These are phyloP conservation scores for Rhynchospora breviuscula DNA, from an alignment of 176 grass and related monocot species.

Conservation along the genomic window DNA sequence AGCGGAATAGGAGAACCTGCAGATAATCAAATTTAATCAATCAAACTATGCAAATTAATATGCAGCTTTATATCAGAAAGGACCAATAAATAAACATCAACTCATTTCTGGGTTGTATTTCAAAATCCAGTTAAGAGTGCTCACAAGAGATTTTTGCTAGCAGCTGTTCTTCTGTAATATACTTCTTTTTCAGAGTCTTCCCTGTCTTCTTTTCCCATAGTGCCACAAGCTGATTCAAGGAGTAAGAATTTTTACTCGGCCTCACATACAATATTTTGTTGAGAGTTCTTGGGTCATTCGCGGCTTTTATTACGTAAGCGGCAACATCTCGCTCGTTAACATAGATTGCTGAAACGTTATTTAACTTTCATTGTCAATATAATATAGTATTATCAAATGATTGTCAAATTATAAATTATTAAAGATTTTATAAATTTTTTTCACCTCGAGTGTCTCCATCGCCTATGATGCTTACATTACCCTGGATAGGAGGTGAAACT, in stretches of 20 bases:
- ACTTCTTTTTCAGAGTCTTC: constrained; percentile 38
- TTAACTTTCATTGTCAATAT: background rate
- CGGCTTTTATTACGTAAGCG: constrained; percentile 51
- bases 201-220: constrained; percentile 57
- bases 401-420: background rate
- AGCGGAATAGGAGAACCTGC: background rate
- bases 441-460: background rate
- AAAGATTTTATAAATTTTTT: background rate
- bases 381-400: background rate
- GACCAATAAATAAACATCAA: background rate
- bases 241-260: constrained; percentile 39
- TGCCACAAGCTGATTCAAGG: constrained; percentile 53
- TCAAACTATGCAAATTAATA: background rate
- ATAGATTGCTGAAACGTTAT: constrained; percentile 29
- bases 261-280: constrained; percentile 55
- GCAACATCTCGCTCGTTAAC: constrained; percentile 36
- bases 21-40: background rate
- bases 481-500: background rate
- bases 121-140: background rate
- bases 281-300: constrained; percentile 49
- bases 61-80: background rate
- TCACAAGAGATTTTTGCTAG: constrained; percentile 45
- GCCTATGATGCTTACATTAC: background rate
- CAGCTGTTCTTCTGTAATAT: constrained; percentile 38
- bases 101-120: too few species aligned